Percentiles rank a stretch among this genome's conserved stretches.
These are phyloP conservation scores for Linnemannia hyalina DNA, from an alignment of 192 early-diverging fungal genomes.

Conservation along the genomic window DNA sequence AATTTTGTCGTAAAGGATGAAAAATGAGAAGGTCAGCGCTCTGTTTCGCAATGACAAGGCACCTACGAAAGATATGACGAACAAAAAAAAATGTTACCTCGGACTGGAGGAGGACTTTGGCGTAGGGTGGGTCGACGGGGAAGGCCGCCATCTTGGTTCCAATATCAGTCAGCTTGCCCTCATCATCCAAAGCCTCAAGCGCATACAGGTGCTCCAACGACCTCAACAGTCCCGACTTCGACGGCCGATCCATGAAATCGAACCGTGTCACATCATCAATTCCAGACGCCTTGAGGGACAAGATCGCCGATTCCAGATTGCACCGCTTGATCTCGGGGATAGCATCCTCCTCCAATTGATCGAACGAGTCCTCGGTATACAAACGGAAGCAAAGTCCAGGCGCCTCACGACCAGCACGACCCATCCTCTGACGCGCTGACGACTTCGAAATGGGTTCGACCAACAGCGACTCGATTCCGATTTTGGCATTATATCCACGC, in stretches of 20 bases:
- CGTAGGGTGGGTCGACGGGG: conserved; percentile 90
- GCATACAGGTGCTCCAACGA: conserved; percentile 93
- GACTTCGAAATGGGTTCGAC: conserved; percentile 93
- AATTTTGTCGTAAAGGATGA: conserved; percentile 3
- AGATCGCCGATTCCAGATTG: conserved; percentile 86
- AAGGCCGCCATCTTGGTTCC: conserved; percentile 91
- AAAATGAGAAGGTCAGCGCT: neutral
- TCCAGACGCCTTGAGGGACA: conserved; percentile 93
- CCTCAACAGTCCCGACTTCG: conserved; percentile 76
- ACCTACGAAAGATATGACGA: neutral
- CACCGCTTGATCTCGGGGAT: conserved; percentile 96
- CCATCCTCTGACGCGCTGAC: conserved; percentile 90
- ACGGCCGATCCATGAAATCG: conserved; percentile 96
- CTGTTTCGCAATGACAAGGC: neutral
- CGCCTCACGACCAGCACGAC: conserved; percentile 97
- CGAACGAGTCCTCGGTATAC: conserved; percentile 89
- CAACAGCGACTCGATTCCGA: conserved; percentile 91
- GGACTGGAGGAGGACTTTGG: conserved; percentile 93
- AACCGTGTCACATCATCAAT: conserved; percentile 91
- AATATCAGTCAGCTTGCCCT: conserved; percentile 80
- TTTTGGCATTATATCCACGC: conserved; percentile 88
- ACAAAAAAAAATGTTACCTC: conserved; percentile 50
- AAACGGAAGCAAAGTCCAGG: conserved; percentile 92
- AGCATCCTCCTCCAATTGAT: conserved; percentile 79
- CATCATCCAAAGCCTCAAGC: conserved; percentile 87